Evolutionary conservation across 1,139 yeast species (phyloP).

Genomic region (Kazachstania sp.): DNA sequence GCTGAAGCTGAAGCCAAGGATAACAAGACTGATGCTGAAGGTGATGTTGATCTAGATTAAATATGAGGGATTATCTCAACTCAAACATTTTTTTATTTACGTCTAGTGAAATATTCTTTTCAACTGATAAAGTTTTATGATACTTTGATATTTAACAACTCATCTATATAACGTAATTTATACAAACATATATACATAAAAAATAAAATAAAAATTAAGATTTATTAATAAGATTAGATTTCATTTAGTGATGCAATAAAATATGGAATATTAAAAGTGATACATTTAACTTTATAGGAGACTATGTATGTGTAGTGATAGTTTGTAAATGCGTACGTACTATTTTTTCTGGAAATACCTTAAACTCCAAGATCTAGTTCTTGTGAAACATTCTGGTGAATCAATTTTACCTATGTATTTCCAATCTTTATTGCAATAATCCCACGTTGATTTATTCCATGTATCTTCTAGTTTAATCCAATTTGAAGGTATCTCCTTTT

Average conservation of each 20-base stretch:
- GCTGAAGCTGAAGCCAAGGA: slow-evolving; percentile 29
- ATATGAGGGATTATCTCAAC: background rate
- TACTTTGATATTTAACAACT: background rate
- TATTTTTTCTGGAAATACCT: slow-evolving; percentile 10
- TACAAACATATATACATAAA: background rate
- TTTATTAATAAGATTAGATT: no score
- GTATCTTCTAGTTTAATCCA: slow-evolving; percentile 28
- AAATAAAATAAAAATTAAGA: background rate
- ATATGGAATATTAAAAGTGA: no score
- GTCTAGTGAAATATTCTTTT: background rate
- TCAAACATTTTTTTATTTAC: background rate
- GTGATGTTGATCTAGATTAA: slow-evolving; percentile 16
- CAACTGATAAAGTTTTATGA: background rate
- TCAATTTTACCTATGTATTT: slow-evolving; percentile 17
- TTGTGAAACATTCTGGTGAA: slow-evolving; percentile 25
- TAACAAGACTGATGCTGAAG: slow-evolving; percentile 24
- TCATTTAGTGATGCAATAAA: no score
- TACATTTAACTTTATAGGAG: background rate
- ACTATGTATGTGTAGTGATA: background rate
- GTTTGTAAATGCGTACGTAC: background rate
- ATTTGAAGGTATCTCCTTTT: slow-evolving; percentile 12
- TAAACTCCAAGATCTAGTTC: slow-evolving; percentile 23
- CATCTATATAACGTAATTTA: no score
- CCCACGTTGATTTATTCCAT: slow-evolving; percentile 25
- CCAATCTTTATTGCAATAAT: slow-evolving; percentile 26